These are phyloP conservation scores for Candida saitoana DNA, from an alignment of 805 yeast genomes.

Conservation along the genomic window DNA sequence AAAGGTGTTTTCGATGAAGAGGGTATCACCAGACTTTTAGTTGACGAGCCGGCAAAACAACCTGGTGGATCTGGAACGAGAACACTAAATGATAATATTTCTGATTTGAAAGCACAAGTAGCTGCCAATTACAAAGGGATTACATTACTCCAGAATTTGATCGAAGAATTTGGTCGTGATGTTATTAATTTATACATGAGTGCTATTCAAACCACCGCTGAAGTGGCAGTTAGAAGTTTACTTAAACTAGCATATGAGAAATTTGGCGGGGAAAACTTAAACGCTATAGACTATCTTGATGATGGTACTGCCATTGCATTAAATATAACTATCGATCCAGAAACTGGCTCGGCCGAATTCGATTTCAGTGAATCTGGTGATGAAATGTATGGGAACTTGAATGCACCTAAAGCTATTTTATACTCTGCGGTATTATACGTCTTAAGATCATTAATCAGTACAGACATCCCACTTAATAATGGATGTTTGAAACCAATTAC, in stretches of 20 bases:
- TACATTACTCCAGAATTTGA: conserved; percentile 53
- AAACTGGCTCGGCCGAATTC: conserved; percentile 60
- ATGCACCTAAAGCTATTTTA: conserved; percentile 90
- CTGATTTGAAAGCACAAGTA: conserved; percentile 52
- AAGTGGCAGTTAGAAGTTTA: conserved; percentile 28
- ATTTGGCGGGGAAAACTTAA: conserved; percentile 38
- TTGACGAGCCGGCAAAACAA: conserved; percentile 69
- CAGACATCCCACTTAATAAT: conserved; percentile 87
- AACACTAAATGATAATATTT: conserved; percentile 74
- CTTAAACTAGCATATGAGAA: conserved; percentile 31
- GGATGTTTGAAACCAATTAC: conserved; percentile 84
- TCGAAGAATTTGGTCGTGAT: conserved; percentile 55
- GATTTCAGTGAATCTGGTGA: conserved; percentile 85
- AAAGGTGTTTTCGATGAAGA: conserved; percentile 73
- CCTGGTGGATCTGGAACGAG: conserved; percentile 92
- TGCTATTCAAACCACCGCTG: conserved; percentile 35
- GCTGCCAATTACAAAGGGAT: conserved; percentile 90
- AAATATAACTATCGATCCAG: conserved; percentile 43
- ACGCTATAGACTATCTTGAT: conserved; percentile 67
- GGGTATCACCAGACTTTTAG: conserved; percentile 55
- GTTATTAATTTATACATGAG: conserved; percentile 33
- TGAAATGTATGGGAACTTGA: conserved; percentile 85
- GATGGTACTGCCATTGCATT: conserved; percentile 72
- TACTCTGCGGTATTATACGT: conserved; percentile 87
- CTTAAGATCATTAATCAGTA: conserved; percentile 76